A percentile compares a stretch with the other conserved stretches of the same genome.
phyloP scores from a whole-genome alignment of 805 yeast genomes.

The Yamadazyma philogaea region DNA sequence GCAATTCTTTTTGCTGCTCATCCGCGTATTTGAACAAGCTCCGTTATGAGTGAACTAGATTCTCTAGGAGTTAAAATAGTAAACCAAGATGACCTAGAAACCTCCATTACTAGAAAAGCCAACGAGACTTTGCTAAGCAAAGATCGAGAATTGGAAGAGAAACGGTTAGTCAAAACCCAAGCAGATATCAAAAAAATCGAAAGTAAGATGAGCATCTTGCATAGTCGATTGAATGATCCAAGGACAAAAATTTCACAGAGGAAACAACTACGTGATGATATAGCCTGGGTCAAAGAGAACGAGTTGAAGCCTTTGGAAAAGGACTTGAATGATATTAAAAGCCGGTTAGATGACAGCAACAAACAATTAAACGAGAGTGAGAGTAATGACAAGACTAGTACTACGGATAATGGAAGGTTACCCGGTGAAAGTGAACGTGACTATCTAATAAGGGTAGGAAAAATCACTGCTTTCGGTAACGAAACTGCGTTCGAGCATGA shows the following conservation, averaged over 20 bases:
- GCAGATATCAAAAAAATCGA: constrained; percentile 44
- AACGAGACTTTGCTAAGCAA: constrained; percentile 55
- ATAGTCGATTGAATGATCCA: constrained; percentile 48
- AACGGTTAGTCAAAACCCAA: constrained; percentile 67
- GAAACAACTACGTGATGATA: constrained; percentile 51
- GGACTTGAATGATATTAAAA: constrained; percentile 58
- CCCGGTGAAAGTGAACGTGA: constrained; percentile 81
- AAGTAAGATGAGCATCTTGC: constrained; percentile 45
- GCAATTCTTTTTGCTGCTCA: constrained; percentile 3
- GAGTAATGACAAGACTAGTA: constrained; percentile 12
- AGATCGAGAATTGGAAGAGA: constrained; percentile 70
- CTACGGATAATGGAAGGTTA: constrained; percentile 31
- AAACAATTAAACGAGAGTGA: constrained; percentile 37
- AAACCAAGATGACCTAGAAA: constrained; percentile 79
- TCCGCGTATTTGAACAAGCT: neutral
- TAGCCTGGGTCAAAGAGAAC: constrained; percentile 44
- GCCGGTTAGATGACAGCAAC: constrained; percentile 31
- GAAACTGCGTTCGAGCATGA: constrained; percentile 53
- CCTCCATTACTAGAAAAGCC: constrained; percentile 67
- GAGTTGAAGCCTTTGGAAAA: constrained; percentile 52
- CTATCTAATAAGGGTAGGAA: constrained; percentile 81
- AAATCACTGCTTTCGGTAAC: constrained; percentile 89
- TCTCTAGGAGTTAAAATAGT: constrained; percentile 49
- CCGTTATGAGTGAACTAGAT: constrained; percentile 16
- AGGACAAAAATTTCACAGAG: constrained; percentile 64